Conservation (phyloP, 108 stramenopile species). For the Epipyxis sp. region DNA sequence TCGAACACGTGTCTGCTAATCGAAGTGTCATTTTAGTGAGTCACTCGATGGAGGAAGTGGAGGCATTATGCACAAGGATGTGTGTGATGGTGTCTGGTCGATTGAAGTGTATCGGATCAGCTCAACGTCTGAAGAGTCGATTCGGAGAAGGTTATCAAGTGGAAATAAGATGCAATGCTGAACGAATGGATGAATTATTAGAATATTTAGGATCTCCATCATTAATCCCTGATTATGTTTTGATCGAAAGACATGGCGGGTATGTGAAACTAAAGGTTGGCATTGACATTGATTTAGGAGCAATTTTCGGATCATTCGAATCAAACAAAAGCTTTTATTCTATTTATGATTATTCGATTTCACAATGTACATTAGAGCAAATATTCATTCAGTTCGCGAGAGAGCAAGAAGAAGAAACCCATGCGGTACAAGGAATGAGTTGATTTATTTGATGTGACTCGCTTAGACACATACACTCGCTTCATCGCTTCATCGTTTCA, state of each 20-base stretch:
- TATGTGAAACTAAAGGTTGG: background rate
- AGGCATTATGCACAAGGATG: slow-evolving; percentile 39
- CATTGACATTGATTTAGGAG: background rate
- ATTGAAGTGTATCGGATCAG: slow-evolving; percentile 8
- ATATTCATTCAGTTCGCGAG: slow-evolving; percentile 32
- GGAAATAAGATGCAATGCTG: slow-evolving; percentile 30
- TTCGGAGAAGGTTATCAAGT: slow-evolving; percentile 54
- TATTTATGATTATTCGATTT: slow-evolving; percentile 23
- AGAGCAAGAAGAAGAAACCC: slow-evolving; percentile 28
- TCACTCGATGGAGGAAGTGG: slow-evolving; percentile 50
- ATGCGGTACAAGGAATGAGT: too few species aligned
- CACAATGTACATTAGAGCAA: slow-evolving; percentile 30
- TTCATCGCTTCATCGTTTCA: too few species aligned
- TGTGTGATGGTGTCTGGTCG: slow-evolving; percentile 8
- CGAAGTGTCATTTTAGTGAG: slow-evolving; percentile 35
- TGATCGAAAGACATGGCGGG: slow-evolving; percentile 19
- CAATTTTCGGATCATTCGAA: slow-evolving; percentile 7
- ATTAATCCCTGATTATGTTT: background rate
- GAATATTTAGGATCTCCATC: too few species aligned
- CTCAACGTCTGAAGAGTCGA: slow-evolving; percentile 14
- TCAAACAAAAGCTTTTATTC: background rate
- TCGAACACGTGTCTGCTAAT: background rate
- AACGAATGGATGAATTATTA: slow-evolving; percentile 9
- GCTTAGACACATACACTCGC: too few species aligned
- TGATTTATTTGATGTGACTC: too few species aligned